Evolutionary conservation across 2,329 filamentous ascomycete genomes (phyloP), one percentile per base, ranked within the genome.

Genomic region (Diplodia corticola): DNA sequence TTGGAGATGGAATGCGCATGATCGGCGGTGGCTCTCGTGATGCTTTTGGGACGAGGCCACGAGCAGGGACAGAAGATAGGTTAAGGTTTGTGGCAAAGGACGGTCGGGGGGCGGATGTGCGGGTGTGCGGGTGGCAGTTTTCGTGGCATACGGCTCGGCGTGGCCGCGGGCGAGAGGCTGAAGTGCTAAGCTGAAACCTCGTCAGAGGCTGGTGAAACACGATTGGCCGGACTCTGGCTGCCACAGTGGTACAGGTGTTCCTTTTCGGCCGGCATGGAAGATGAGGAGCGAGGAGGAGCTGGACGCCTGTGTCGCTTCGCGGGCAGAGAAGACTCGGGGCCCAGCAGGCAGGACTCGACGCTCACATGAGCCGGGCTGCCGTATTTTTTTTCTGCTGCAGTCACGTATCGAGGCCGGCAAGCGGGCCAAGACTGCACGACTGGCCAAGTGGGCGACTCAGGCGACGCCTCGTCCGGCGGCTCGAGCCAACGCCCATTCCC

Each of bases 51-150:
- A n/a, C 26, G 50, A 53, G 33, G 5, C n/a, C 9, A 30, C 22
- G 51, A 9, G 30, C 28, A n/a, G 13, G 50, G n/a, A 35, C 26
- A 28, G n/a, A 46, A 1, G 20, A n/a, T 12, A 12, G 55, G 22
- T 46, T 59, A 46, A 46, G 37, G 55, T 59, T 59, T 59, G 55
- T 46, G 55, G 55, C 55, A 26, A 57, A 57, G 24, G 48, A 22
- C 9, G n/a, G 50, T 15, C 26, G 48, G 48, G 49, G 49, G n/a
- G n/a, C n/a, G n/a, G n/a, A n/a, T n/a, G n/a, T n/a, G n/a, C n/a
- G n/a, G n/a, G n/a, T n/a, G n/a, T n/a, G n/a, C 51, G 51, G 28
- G 51, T 35, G 15, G 49, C 49, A 51, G 22, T 28, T 26, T n/a
- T 33, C 17, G 51, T 54, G 51, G 51, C 51, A 54, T 33, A 28